Percentiles rank a stretch among this genome's conserved stretches.
phyloP scores from a whole-genome alignment of 768 basidiomycete genomes.

The Chiua virens region DNA sequence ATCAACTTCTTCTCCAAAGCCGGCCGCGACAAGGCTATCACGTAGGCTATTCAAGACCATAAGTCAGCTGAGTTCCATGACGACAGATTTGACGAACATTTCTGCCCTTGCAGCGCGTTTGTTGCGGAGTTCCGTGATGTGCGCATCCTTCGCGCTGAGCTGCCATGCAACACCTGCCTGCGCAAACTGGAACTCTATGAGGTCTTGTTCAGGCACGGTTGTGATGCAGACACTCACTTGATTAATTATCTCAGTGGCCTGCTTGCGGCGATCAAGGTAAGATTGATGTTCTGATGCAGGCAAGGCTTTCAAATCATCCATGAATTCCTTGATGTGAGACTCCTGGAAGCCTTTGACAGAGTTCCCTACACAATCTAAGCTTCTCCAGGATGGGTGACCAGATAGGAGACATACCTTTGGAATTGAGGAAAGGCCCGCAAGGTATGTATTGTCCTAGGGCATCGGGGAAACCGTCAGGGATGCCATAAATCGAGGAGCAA shows the following conservation, averaged over 20 bases:
- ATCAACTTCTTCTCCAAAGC: conserved; percentile 29
- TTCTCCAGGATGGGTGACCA: background rate
- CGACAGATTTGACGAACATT: conserved; percentile 18
- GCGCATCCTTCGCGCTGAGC: conserved; percentile 13
- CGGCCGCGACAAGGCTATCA: conserved; percentile 13
- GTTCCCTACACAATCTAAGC: conserved; percentile 17
- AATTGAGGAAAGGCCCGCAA: conserved; percentile 24
- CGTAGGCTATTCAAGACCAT: conserved; percentile 19
- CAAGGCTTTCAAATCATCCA: conserved; percentile 9
- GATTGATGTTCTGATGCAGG: conserved; percentile 14
- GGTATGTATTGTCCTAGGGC: conserved; percentile 24
- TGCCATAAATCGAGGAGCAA: conserved; percentile 3
- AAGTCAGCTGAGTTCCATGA: background rate
- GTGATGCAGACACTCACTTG: conserved; percentile 8
- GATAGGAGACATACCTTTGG: conserved; percentile 18
- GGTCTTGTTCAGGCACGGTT: background rate
- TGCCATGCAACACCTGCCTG: conserved; percentile 28
- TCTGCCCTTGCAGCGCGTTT: conserved; percentile 26
- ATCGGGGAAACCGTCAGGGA: conserved; percentile 5
- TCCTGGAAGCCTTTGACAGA: conserved; percentile 22
- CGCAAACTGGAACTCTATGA: conserved; percentile 27
- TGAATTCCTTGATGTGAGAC: conserved; percentile 17
- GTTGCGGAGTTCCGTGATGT: conserved; percentile 18
- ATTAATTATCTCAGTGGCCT: conserved; percentile 4
- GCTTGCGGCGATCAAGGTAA: conserved; percentile 18